Base-by-base conservation (phyloP, 2,329 filamentous ascomycete genomes). In the Ambrosiella cleistominuta region DNA sequence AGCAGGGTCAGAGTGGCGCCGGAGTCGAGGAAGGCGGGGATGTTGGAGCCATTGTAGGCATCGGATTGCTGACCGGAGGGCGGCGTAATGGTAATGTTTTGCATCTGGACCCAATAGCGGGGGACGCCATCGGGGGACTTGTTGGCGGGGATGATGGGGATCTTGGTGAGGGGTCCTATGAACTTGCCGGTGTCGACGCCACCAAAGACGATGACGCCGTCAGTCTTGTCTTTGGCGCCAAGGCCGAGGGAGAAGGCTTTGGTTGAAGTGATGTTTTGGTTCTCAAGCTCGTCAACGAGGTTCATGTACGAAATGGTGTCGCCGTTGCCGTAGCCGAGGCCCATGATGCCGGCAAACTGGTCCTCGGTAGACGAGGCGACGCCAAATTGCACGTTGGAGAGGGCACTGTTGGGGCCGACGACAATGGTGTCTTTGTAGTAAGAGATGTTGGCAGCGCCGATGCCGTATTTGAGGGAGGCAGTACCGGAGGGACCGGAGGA, bases 1-100 rank as follows among this genome's bases (percentile, higher is more conserved):
- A 88, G 72, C 57, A 86, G 78, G 54, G 79, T 83, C 64, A 86
- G 72, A 12, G 81, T 86, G 27, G 81, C 82, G 6, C 85, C 85
- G 35, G 80, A 85, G 69, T 88, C 85, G 49, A 88, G 74, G 57
- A 88, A 80, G 9, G 85, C 82, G 11, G 79, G 72, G 63, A 74
- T 69, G 13, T 63, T 63, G 50, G 70, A 70, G 64, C 68, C 68
- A 44, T 65, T 56, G 62, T 74, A 74, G 17, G 57, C 60, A 52
- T 62, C 50, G 3, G 62, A 60, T 64, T 63, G 49, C 65, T 67
- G 38, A 62, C 64, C 51, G 57, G 63, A 69, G 2, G 72, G 70
- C 3, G 71, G 66, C 2, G 69, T 71, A 35, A 76, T 66, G 1
- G 68, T 65, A 58, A 79, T 65, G 27, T 70, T 71, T 9, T 71